These are phyloP conservation scores for Chionographis japonica DNA, from an alignment of 106 monocot species.

Conservation along the genomic window DNA sequence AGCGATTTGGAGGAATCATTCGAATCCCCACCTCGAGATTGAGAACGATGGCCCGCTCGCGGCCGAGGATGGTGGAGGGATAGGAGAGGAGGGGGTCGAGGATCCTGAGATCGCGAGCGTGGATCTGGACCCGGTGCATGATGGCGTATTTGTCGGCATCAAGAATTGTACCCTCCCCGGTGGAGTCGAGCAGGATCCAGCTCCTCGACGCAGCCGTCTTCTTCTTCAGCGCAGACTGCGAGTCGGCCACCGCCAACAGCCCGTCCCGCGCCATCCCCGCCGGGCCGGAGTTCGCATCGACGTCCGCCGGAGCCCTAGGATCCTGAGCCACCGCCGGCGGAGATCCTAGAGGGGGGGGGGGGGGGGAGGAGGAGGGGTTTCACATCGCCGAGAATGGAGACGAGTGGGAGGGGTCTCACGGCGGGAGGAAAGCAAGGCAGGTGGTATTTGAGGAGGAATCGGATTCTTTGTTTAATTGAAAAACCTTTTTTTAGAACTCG, in stretches of 20 bases:
- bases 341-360: neutral
- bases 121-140: conserved; percentile 86
- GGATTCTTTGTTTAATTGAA: too few species aligned
- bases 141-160: conserved; percentile 93
- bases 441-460: too few species aligned
- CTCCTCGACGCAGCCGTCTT: conserved; percentile 23
- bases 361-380: neutral
- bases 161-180: conserved; percentile 55
- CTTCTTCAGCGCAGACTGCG: conserved; percentile 39
- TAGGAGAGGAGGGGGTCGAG: conserved; percentile 86
- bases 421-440: too few species aligned
- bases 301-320: too few species aligned
- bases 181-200: conserved; percentile 40
- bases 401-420: too few species aligned
- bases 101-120: conserved; percentile 80
- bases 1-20: neutral
- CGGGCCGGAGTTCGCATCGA: too few species aligned
- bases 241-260: too few species aligned
- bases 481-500: too few species aligned
- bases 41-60: conserved; percentile 88
- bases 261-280: too few species aligned
- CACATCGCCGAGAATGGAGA: too few species aligned
- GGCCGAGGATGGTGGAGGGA: conserved; percentile 86
- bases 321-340: conserved; percentile 10
- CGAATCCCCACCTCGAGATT: conserved; percentile 70